Evolutionary conservation across 331 rosid genomes (phyloP), one percentile per base, ranked within the genome.

Genomic region (Spiraea crenata): DNA sequence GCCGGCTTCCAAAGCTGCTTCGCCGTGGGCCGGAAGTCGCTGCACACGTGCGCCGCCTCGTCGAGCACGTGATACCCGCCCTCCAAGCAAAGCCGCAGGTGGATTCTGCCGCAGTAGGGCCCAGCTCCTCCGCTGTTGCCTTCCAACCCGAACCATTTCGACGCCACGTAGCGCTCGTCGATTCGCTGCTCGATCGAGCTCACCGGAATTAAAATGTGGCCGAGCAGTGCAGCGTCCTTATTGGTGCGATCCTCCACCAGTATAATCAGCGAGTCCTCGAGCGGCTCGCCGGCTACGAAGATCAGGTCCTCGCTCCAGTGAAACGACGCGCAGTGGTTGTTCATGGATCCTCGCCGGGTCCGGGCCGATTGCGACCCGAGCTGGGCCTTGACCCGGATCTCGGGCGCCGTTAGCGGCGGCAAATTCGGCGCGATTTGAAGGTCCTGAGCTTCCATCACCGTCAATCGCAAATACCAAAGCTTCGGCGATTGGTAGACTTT

Each of bases 31-130:
- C 99, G 88, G 57, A 93, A 91, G 11, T 93, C 99, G 49, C 99
- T 93, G 80, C 97, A 89, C 83, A 93, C 88, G 78, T 93, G 99
- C 73, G 99, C 92, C 70, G 97, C 97, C 71, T 93, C 99, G 59
- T 93, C 99, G 1, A 93, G 88, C 87, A 93, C 99, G 84, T 93
- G 99, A 81, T 93, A 93, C 5, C 99, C 99, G 0, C 96, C 99
- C 42, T 93, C 99, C 57, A 93, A 65, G 76, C 96, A 91, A 42
- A 91, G 84, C 6, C 96, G 88, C 6, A 93, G 80, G 57, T 82
- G 86, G 64, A 93, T 77, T 68, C 99, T 75, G 5, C 99, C 99
- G 48, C 86, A 75, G 89, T 89, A 90, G 67, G 92, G 15, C 16
- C 82, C 89, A 14, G 47, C 38, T 4, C 84, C 85, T 0, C 79